Evolutionary conservation across 1,284 basidiomycete species (phyloP).

Genomic region (Phellinidium pouzarii): DNA sequence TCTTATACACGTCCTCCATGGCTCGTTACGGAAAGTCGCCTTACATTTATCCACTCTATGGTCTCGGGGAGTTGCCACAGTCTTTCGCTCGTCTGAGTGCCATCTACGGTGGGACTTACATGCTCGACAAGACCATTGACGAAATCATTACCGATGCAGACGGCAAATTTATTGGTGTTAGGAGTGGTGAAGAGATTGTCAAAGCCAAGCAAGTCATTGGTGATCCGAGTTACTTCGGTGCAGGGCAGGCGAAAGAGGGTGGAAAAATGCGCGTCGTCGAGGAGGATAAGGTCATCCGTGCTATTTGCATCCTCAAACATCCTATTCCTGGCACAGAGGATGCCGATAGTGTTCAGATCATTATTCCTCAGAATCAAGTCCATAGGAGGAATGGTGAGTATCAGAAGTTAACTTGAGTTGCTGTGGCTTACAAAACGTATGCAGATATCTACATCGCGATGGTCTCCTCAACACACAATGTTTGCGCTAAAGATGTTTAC

Average conservation of each 20-base stretch:
- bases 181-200: constrained; percentile 86
- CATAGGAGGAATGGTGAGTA: constrained; percentile 82
- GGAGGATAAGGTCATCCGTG: constrained; percentile 91
- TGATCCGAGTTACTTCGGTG: constrained; percentile 95
- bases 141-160: constrained; percentile 81
- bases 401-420: background rate
- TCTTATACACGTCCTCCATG: constrained; percentile 98
- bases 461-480: constrained; percentile 95
- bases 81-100: constrained; percentile 97
- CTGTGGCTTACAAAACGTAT: constrained; percentile 16
- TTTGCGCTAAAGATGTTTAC: constrained; percentile 92
- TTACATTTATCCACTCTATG: constrained; percentile 99
- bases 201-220: constrained; percentile 98
- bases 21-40: constrained; percentile 99
- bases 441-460: constrained; percentile 98
- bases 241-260: constrained; percentile 51
- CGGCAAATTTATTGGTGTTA: constrained; percentile 93
- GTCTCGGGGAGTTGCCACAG: constrained; percentile 97
- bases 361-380: constrained; percentile 99
- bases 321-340: constrained; percentile 98
- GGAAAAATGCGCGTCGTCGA: constrained; percentile 87
- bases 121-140: constrained; percentile 96
- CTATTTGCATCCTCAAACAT: constrained; percentile 98
- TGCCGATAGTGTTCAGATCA: constrained; percentile 91
- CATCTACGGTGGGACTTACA: constrained; percentile 99